A percentile compares a stretch with the other conserved stretches of the same genome.
These are phyloP conservation scores for Nothophytophthora sp. DNA, from an alignment of 352 stramenopile species.

Conservation along the genomic window DNA sequence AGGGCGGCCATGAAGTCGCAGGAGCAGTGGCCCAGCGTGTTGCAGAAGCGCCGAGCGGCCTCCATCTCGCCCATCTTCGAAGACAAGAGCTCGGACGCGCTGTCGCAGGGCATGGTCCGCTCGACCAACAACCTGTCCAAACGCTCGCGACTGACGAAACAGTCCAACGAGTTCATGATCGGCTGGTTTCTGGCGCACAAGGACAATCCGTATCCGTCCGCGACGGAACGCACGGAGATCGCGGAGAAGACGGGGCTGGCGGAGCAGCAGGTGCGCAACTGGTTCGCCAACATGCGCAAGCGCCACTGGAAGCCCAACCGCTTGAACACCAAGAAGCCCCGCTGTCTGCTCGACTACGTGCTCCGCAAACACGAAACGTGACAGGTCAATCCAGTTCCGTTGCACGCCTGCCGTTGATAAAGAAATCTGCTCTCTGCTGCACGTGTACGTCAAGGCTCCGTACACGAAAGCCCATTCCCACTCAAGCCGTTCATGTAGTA, in stretches of 20 bases:
- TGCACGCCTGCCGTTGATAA: not conserved
- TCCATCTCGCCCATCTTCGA: constrained; percentile 36
- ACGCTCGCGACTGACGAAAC: constrained; percentile 57
- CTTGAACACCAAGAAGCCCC: constrained; percentile 70
- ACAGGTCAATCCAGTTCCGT: not conserved
- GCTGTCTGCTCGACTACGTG: constrained; percentile 77
- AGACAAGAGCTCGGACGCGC: constrained; percentile 34
- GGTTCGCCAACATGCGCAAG: constrained; percentile 91
- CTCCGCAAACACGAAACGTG: constrained; percentile 60
- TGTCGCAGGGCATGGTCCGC: constrained; percentile 38
- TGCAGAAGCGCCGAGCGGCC: constrained; percentile 27
- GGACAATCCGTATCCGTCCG: constrained; percentile 78
- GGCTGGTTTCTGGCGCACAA: constrained; percentile 89
- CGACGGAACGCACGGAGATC: constrained; percentile 64
- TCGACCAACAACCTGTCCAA: constrained; percentile 26
- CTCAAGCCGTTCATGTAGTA: not conserved
- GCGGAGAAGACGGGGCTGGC: constrained; percentile 65
- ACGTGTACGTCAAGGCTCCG: not conserved
- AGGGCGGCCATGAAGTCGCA: constrained; percentile 15
- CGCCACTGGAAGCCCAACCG: constrained; percentile 86
- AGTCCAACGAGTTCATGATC: constrained; percentile 86
- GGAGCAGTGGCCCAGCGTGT: constrained; percentile 2
- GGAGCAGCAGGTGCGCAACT: constrained; percentile 87
- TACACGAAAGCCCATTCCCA: not conserved
- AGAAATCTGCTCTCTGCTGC: not conserved